A percentile compares a stretch with the other conserved stretches of the same genome.
phyloP scores from a whole-genome alignment of 2,329 filamentous ascomycete species.

The Trichophyton mentagrophytes region DNA sequence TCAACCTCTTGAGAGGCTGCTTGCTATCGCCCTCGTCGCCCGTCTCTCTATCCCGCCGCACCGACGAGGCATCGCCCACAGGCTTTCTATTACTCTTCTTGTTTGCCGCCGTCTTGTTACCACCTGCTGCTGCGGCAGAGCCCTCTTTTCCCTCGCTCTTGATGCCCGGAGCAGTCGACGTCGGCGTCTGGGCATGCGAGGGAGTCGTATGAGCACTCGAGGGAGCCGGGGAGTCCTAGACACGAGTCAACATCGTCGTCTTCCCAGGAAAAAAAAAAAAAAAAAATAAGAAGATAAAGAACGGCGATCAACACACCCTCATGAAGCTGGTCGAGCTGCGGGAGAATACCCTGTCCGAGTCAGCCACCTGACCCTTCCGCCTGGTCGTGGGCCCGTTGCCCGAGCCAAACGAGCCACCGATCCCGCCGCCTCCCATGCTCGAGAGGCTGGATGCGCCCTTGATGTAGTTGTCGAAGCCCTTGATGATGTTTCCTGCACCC shows the following conservation, averaged over 20 bases:
- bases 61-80: slow-evolving; percentile 12
- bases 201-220: slow-evolving; percentile 36
- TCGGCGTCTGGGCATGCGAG: slow-evolving; percentile 35
- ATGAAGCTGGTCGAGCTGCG: slow-evolving; percentile 38
- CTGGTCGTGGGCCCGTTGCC: slow-evolving; percentile 23
- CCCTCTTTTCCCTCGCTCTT: slow-evolving; percentile 13
- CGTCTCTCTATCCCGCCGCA: slow-evolving; percentile 19
- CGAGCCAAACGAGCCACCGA: slow-evolving; percentile 17
- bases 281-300: not conserved
- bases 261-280: not conserved
- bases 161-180: slow-evolving; percentile 21
- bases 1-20: slow-evolving; percentile 31
- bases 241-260: not conserved
- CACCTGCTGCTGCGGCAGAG: slow-evolving; percentile 17
- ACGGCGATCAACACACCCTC: slow-evolving; percentile 22
- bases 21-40: slow-evolving; percentile 26
- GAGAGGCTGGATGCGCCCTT: slow-evolving; percentile 59
- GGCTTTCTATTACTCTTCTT: slow-evolving; percentile 32
- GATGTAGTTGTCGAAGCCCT: slow-evolving; percentile 95
- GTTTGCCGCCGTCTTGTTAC: slow-evolving; percentile 26
- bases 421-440: slow-evolving; percentile 16
- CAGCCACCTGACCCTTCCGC: slow-evolving; percentile 34
- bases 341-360: slow-evolving; percentile 37
- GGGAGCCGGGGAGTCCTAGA: slow-evolving; percentile 31
- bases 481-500: slow-evolving; percentile 82